A percentile compares a stretch with the other conserved stretches of the same genome.
Conservation (phyloP, 78 protist species). For the Cavenderia fasciculata region DNA sequence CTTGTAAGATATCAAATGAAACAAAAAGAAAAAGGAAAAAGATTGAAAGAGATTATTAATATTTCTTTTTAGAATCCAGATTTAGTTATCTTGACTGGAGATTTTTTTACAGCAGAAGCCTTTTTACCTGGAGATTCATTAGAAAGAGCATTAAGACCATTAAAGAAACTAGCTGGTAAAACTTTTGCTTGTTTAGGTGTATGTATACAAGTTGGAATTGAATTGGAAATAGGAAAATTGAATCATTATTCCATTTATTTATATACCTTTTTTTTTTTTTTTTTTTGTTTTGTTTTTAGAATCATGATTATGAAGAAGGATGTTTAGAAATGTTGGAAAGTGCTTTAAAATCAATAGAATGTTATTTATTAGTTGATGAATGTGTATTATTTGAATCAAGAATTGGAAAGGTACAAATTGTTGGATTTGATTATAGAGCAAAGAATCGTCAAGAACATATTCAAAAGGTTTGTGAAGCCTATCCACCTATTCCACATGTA, state of each 20-base stretch:
- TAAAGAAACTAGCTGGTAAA: constrained; percentile 62
- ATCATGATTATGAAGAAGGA: constrained; percentile 85
- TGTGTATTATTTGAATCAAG: constrained; percentile 66
- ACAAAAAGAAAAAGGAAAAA: too few relatives aligned
- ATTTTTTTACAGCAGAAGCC: constrained; percentile 73
- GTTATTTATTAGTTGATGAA: constrained; percentile 48
- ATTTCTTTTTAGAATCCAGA: constrained; percentile 56
- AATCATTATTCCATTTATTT: too few relatives aligned
- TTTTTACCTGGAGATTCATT: constrained; percentile 30
- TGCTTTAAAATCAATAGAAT: constrained; percentile 9
- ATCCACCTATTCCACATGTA: constrained; percentile 36
- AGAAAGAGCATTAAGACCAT: constrained; percentile 61
- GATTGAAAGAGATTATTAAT: neutral
- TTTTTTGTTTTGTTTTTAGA: constrained; percentile 27
- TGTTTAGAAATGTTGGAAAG: constrained; percentile 36
- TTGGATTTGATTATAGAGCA: constrained; percentile 73
- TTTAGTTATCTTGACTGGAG: constrained; percentile 83
- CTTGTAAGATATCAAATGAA: too few relatives aligned
- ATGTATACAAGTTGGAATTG: too few relatives aligned
- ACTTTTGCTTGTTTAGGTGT: constrained; percentile 63
- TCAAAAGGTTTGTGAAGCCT: constrained; percentile 10
- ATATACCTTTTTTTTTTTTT: neutral
- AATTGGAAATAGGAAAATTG: too few relatives aligned
- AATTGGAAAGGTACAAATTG: constrained; percentile 75
- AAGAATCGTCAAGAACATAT: constrained; percentile 55